phyloP scores from a whole-genome alignment of 768 basidiomycete genomes.

The Neoboletus brunneissimus region DNA sequence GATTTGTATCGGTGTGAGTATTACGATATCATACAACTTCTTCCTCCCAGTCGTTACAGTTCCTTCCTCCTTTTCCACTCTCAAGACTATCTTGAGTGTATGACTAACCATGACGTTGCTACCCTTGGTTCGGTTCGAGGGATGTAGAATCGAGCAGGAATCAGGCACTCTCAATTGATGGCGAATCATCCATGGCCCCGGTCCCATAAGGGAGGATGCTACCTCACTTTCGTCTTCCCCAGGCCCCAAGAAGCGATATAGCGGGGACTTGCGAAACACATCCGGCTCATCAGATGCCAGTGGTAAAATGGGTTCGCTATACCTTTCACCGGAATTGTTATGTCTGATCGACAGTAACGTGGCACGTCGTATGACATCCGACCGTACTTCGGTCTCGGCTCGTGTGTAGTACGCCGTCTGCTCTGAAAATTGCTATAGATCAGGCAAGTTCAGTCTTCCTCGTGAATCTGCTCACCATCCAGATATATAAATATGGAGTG shows the following conservation, averaged over 20 bases:
- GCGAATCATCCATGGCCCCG: slow-evolving; percentile 86
- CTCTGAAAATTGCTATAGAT: slow-evolving; percentile 44
- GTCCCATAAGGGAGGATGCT: slow-evolving; percentile 62
- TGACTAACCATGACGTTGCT: slow-evolving; percentile 78
- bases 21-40: slow-evolving; percentile 84
- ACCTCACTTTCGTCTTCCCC: slow-evolving; percentile 54
- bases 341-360: slow-evolving; percentile 62
- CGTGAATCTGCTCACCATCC: slow-evolving; percentile 62
- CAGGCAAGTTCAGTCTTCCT: background rate
- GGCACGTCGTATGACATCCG: slow-evolving; percentile 61
- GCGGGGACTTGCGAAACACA: slow-evolving; percentile 63
- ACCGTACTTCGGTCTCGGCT: slow-evolving; percentile 61
- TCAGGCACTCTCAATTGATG: slow-evolving; percentile 66
- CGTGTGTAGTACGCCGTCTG: slow-evolving; percentile 77
- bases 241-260: slow-evolving; percentile 48
- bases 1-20: slow-evolving; percentile 82
- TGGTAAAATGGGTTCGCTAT: slow-evolving; percentile 68
- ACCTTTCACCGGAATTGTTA: slow-evolving; percentile 39
- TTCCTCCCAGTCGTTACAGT: slow-evolving; percentile 70
- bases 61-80: slow-evolving; percentile 75
- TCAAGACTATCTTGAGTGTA: slow-evolving; percentile 73
- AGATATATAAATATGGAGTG: slow-evolving; percentile 69
- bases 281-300: slow-evolving; percentile 67
- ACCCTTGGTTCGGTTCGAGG: slow-evolving; percentile 59
- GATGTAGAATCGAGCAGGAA: slow-evolving; percentile 59